Percentiles rank a stretch among this genome's conserved stretches.
Evolutionary conservation across 2,329 filamentous ascomycete species (phyloP).

Genomic region (Colletotrichum melonis): DNA sequence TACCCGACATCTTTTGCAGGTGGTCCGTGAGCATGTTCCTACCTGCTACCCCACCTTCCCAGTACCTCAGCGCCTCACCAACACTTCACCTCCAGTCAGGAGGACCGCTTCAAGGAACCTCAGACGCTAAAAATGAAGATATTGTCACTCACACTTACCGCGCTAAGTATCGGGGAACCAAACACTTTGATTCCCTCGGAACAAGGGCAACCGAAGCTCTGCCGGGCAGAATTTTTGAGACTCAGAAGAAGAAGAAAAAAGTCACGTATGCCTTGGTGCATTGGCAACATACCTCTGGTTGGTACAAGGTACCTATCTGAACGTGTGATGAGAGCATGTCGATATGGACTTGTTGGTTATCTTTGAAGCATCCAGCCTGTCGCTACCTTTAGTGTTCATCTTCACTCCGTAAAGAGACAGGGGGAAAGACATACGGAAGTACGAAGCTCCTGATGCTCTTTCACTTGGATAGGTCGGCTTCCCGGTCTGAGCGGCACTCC

Average conservation of each 20-base stretch:
- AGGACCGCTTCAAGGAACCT: background rate
- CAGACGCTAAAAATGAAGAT: background rate
- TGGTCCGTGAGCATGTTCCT: background rate
- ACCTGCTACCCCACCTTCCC: no score
- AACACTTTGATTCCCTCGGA: background rate
- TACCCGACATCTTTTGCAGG: background rate
- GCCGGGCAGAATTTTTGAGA: background rate
- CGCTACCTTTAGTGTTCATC: background rate
- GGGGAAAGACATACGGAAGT: background rate
- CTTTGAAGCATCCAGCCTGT: background rate
- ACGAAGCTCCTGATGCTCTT: background rate
- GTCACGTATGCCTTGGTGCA: background rate
- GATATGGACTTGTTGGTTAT: background rate
- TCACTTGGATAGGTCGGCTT: background rate
- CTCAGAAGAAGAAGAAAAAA: background rate
- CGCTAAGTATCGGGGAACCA: background rate
- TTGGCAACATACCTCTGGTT: background rate
- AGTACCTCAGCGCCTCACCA: background rate
- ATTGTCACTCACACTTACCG: background rate
- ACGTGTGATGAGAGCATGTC: background rate
- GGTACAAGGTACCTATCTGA: background rate
- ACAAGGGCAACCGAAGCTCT: background rate
- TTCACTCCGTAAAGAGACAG: no score
- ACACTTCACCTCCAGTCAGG: background rate
- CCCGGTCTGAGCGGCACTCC: background rate